Evolutionary conservation across 139 green algal species (phyloP), one percentile per base, ranked within the genome.

Genomic region (Asterochloris erici): DNA sequence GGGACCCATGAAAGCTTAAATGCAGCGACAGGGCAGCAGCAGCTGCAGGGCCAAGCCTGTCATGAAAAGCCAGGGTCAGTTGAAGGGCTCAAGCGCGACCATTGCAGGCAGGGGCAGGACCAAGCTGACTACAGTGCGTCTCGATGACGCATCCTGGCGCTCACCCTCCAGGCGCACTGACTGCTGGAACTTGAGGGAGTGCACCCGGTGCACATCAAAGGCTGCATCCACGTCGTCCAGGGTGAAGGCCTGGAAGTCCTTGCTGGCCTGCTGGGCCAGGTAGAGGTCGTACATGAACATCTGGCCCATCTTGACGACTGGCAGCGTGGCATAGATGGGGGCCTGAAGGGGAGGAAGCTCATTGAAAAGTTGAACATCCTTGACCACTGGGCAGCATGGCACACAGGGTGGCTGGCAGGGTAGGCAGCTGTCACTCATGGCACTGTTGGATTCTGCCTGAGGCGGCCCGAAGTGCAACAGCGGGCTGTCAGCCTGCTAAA

Each of bases 201-300:
- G 76, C 61, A 80, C 76, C 24, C 60, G 68, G 60, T 91, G 86
- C 73, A 79, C 79, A 0, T 82, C 81, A 81, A 98, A 98, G 0
- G 93, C 96, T 19, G 73, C 78, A 79, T 97, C 94, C 26, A 98
- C 88, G 77, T 98, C 92, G 47, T 96, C 91, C 47, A 96, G 79
- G 54, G 85, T 80, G 81, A 94, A 98, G 0, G 84, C 60, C 4
- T 86, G 63, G 74, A 97, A 96, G 54, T 98, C 90, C 21, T 73
- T 84, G 19, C 19, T 16, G 64, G 91, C 92, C 74, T 93, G 85
- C 60, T 86, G 84, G 13, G 83, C 79, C 19, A 93, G 79, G 79
- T 85, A 92, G 4, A 87, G 79, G 73, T 98, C 95, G 29, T 95
- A 96, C 87, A 96, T 86, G 79, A 92, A 91, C 91, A 99, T 93